Base-by-base conservation (phyloP, 2,329 filamentous ascomycete genomes). In the Talaromyces sp. region DNA sequence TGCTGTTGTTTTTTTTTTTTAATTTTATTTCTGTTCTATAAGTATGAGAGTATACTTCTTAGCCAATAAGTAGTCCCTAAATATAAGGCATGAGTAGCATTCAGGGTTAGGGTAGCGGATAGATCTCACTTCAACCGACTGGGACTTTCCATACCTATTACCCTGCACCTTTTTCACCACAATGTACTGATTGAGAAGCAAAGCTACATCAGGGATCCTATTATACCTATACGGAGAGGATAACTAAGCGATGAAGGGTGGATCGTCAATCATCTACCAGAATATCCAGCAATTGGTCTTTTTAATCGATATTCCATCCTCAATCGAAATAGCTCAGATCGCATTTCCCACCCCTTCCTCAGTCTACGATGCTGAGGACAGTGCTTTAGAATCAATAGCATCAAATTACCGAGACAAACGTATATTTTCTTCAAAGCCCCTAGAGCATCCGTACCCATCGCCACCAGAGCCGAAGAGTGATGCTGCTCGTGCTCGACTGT, bases 301-400 rank as follows among this genome's bases (percentile, higher is more conserved):
- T 16, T 73, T 89, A 22, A 70, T 89, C 35, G 87, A 89, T 70
- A 83, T 87, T 10, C 86, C 87, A 2, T 72, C 72, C 5, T 88
- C 87, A 0, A 87, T 89, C 63, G 77, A 80, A 19, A 70, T 77
- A 7, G 85, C 83, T 6, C 87, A 88, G 73, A 76, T 75, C 22
- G 72, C 74, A 37, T 37, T 63, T 24, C 14, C n/a, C 19, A 24
- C 11, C 27, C 48, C 22, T 1, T 63, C 37, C 9, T 14, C 60
- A 7, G 10, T 39, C 22, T n/a, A 31, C 27, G 27, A 56, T 37
- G 33, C 6, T 16, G 33, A 37, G 19, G 19, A 37, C 11, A 39
- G 9, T 24, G 31, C 7, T 16, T 31, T 24, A 16, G 3, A 31
- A 2, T 3, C 31, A 50, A 3, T 24, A 50, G 33, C 52, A 47